phyloP scores from a whole-genome alignment of 179 eudicot genomes.

The Vitellaria paradoxa region DNA sequence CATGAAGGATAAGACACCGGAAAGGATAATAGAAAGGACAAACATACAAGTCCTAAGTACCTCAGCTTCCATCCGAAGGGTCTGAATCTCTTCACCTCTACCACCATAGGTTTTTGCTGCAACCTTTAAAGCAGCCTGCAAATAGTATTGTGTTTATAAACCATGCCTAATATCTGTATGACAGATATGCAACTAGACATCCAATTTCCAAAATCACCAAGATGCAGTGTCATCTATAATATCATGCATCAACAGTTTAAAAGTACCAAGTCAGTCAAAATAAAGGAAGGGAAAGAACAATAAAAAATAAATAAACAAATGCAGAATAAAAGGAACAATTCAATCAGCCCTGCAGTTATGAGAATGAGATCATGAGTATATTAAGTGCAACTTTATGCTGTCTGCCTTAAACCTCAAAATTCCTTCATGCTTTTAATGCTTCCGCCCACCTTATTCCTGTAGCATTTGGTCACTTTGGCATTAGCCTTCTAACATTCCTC shows the following conservation, averaged over 20 bases:
- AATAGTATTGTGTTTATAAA: neutral
- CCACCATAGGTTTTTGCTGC: constrained; percentile 73
- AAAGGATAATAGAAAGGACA: neutral
- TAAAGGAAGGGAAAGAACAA: neutral
- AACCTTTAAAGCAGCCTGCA: constrained; percentile 67
- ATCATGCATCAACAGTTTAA: neutral
- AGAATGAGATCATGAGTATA: neutral
- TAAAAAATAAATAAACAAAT: neutral
- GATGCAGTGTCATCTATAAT: neutral
- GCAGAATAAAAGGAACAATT: neutral
- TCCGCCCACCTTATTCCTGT: neutral
- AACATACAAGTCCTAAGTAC: constrained; percentile 36
- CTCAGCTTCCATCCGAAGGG: constrained; percentile 74
- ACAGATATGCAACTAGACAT: neutral
- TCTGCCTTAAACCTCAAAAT: neutral
- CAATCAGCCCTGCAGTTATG: neutral
- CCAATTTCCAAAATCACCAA: neutral
- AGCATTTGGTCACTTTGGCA: neutral
- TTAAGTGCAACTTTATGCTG: neutral
- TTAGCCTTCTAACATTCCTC: neutral
- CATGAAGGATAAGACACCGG: constrained; percentile 12
- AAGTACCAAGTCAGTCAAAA: neutral
- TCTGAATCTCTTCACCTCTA: constrained; percentile 49
- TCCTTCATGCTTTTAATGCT: neutral
- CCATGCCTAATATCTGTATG: neutral